Percentiles rank a stretch among this genome's conserved stretches.
These are phyloP conservation scores for Diaporthe aspalathi DNA, from an alignment of 2,329 filamentous ascomycete species.

Conservation along the genomic window DNA sequence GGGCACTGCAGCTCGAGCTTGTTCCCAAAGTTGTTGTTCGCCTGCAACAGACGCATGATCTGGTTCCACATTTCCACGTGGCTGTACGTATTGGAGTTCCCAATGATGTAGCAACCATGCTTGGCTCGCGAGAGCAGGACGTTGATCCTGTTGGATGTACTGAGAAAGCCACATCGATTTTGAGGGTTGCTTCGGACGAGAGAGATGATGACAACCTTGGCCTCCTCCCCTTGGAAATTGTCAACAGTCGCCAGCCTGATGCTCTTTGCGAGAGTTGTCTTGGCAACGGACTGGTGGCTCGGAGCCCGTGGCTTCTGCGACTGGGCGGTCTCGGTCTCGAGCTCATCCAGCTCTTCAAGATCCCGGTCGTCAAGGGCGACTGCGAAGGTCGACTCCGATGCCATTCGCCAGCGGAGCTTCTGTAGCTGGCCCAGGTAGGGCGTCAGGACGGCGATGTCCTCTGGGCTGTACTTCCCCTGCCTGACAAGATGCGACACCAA, in stretches of 20 bases:
- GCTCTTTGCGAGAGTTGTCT: constrained; percentile 58
- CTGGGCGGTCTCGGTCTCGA: constrained; percentile 51
- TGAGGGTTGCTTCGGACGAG: constrained; percentile 76
- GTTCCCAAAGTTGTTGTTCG: constrained; percentile 59
- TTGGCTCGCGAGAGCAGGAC: constrained; percentile 74
- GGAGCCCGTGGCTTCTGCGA: constrained; percentile 31
- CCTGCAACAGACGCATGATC: constrained; percentile 64
- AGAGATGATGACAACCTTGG: constrained; percentile 76
- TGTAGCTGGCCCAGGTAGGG: constrained; percentile 71
- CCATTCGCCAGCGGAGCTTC: constrained; percentile 59
- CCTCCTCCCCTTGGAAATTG: constrained; percentile 84
- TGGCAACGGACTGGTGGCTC: constrained; percentile 41
- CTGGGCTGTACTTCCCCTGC: constrained; percentile 69
- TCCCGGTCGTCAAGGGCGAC: constrained; percentile 75
- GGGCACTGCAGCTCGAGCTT: constrained; percentile 68
- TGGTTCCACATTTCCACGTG: constrained; percentile 72
- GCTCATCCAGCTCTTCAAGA: constrained; percentile 60
- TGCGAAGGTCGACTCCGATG: constrained; percentile 58
- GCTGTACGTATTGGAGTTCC: constrained; percentile 69
- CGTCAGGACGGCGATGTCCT: constrained; percentile 78
- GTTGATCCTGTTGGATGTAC: constrained; percentile 75
- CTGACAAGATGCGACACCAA: constrained; percentile 73
- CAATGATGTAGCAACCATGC: constrained; percentile 78
- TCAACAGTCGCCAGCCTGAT: constrained; percentile 74
- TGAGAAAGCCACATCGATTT: constrained; percentile 72